phyloP scores from a whole-genome alignment of 2,329 filamentous ascomycete species.

The Curvularia verruculosa region DNA sequence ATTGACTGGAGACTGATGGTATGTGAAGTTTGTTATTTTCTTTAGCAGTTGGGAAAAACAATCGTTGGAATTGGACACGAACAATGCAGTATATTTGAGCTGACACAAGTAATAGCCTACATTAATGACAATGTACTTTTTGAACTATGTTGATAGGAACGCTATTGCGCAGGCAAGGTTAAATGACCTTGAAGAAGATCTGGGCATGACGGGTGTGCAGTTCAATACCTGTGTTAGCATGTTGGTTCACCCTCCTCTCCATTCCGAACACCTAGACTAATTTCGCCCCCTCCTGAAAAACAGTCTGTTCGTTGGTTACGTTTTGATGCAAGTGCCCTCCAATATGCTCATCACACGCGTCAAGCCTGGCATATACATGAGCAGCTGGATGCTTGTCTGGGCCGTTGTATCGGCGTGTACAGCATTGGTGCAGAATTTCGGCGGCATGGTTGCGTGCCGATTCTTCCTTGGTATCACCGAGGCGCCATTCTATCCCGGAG shows the following conservation, averaged over 20 bases:
- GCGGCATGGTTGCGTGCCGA: slow-evolving; percentile 39
- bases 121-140: slow-evolving; percentile 52
- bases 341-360: slow-evolving; percentile 53
- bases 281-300: neutral
- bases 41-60: neutral
- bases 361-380: slow-evolving; percentile 42
- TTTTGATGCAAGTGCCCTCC: slow-evolving; percentile 48
- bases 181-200: slow-evolving; percentile 65
- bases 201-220: slow-evolving; percentile 36
- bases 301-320: slow-evolving; percentile 57
- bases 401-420: slow-evolving; percentile 44
- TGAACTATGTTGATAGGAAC: slow-evolving; percentile 60
- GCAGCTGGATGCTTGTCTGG: slow-evolving; percentile 46
- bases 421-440: slow-evolving; percentile 41
- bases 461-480: slow-evolving; percentile 44
- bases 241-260: slow-evolving; percentile 8
- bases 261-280: neutral
- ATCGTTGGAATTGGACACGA: neutral
- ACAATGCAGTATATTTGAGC: neutral
- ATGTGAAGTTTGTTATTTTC: neutral
- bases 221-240: slow-evolving; percentile 58
- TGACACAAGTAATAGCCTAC: slow-evolving; percentile 40
- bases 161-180: slow-evolving; percentile 70
- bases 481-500: slow-evolving; percentile 63
- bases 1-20: slow-evolving; percentile 44